Evolutionary conservation across 768 basidiomycete species (phyloP), one percentile per base, ranked within the genome.

Genomic region (Aureoboletus auriporus): DNA sequence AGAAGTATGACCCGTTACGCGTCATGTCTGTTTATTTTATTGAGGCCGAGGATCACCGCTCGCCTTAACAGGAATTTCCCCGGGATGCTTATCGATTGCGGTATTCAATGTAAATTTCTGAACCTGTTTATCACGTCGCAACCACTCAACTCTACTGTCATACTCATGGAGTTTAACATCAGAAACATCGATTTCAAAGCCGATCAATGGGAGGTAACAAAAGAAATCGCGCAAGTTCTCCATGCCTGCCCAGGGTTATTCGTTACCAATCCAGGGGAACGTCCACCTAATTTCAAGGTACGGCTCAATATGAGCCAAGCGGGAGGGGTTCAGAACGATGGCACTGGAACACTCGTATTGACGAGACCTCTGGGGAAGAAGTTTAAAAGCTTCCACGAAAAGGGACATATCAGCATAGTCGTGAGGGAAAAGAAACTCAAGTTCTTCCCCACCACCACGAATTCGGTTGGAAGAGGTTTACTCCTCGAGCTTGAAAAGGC

Each of bases 281-380:
- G 58, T 26, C 55, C 39, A 31, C 70, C 85, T 31, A 89, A 90
- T 52, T 90, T 89, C 65, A 55, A 67, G 37, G 76, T 90, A 45
- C 58, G 42, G 14, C 68, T 89, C n/a, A 75, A 80, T 42, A 58
- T 66, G 44, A 75, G 73, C 51, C 66, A 66, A 44, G 69, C 70
- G 0, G 77, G 79, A 16, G 79, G 79, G 4, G 70, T 79, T 13
- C 68, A 76, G 9, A 86, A 89, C 61, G 69, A 79, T 55, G 83
- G 85, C 1, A 68, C 60, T 2, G 78, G 76, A 6, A 55, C 45
- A 11, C 56, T 77, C 17, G 54, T 68, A 1, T 59, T 65, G 34
- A 54, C 61, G 9, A 58, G 45, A 33, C 5, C 11, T 8, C 30
- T 78, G 28, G 82, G 76, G 3, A 44, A 47, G 4, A 77, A 67